Evolutionary conservation across 176 grass and related monocot species (phyloP), one percentile per base, ranked within the genome.

Genomic region (Secale cereale): DNA sequence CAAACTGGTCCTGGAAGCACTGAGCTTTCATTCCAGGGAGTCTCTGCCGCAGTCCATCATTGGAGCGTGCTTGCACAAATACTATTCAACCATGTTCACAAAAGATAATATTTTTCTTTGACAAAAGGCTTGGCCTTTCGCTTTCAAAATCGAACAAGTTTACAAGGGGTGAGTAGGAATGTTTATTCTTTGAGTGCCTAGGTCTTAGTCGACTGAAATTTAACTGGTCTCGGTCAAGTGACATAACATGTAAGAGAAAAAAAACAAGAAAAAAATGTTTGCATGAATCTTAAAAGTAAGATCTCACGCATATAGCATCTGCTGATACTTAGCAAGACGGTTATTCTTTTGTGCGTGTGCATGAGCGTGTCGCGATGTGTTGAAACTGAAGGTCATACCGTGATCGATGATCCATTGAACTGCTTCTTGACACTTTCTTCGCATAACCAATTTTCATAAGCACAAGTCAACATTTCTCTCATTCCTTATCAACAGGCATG

Each of bases 371-470:
- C 14, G 15, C n/a, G n/a, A n/a, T n/a, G n/a, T n/a, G n/a, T n/a
- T n/a, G n/a, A n/a, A 50, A 61, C 41, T n/a, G 20, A 32, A 57
- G 54, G 69, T 20, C 6, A 69, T 22, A 46, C 50, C 3, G 3
- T 71, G 86, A 48, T 36, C 13, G 15, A 20, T 74, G 70, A 74
- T 74, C 23, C 37, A 27, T 19, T 25, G 52, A 85, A 81, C 67
- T 64, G 63, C 6, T 19, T 65, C 48, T 19, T 52, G 68, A 32
- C 41, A 56, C 13, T 46, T 57, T 7, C 1, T 85, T 57, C 6
- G 2, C 39, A 39, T 39, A 39, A 39, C 10, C 37, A 39, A 39
- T 39, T 39, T 39, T 39, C 37, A 39, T 39, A 39, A 39, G 37
- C 39, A 78, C n/a, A 59, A n/a, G 56, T 27, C 50, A 0, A 0